Evolutionary conservation across 1,139 yeast species (phyloP), one percentile per base, ranked within the genome.

Genomic region (Eremothecium sinecaudum): DNA sequence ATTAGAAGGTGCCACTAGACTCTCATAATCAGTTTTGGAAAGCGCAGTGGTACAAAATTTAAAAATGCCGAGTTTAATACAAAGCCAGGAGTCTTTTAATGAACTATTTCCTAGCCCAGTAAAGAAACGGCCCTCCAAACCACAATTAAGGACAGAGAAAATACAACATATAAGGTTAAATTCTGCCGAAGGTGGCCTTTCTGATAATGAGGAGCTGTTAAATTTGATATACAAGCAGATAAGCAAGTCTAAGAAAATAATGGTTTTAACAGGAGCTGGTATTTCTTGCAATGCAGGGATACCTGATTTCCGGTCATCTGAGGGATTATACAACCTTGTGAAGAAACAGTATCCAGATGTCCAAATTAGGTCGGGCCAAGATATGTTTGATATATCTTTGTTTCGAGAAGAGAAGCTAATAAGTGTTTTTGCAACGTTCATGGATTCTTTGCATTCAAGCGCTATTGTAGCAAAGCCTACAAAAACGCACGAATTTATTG

Each of bases 211-310:
- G 13, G 33, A 33, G 15, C 23, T 34, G 19, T n/a, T 37, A 9
- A 19, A 36, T 13, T 27, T 29, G 34, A 52, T 55, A 4, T 50
- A 47, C 37, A 47, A 44, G 29, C 31, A 43, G 18, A 37, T 58
- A 21, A 42, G 41, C 18, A 48, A 50, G 33, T 49, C 64, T 32
- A 67, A 67, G 41, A 73, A 68, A 50, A 63, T 77, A 29, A 63
- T 78, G 9, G 67, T 78, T 6, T 58, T 86, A 37, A 84, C 96
- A 0, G 96, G 97, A 6, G 97, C 97, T 2, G 97, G 97, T 2
- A 83, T 87, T 39, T 83, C 95, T 17, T 84, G 96, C 56, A 84
- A 82, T 55, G 96, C 97, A 1, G 97, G 97, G 0, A 87, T 87
- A 36, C 97, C 97, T 1, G 97, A 87, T 56, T 87, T 87, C 57